phyloP scores from a whole-genome alignment of 345 rosid species.

The Corchorus olitorius region DNA sequence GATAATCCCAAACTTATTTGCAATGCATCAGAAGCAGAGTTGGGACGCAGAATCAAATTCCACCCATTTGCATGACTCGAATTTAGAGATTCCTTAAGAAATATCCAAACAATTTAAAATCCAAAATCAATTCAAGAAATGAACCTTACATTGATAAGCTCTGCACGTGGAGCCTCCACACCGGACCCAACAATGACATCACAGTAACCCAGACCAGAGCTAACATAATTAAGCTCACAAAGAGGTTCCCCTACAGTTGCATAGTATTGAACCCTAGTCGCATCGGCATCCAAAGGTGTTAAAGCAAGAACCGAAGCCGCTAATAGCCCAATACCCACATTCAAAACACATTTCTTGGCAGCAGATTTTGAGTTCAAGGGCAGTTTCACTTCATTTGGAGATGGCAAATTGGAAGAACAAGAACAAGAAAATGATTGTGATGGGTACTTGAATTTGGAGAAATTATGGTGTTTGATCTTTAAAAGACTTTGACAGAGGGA shows the following conservation, averaged over 20 bases:
- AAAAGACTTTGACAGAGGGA: too few species aligned
- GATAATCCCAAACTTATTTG: background rate
- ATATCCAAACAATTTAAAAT: background rate
- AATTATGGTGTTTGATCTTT: too few species aligned
- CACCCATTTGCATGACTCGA: background rate
- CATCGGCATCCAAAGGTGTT: constrained; percentile 77
- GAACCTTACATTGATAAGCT: constrained; percentile 72
- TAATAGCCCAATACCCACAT: constrained; percentile 65
- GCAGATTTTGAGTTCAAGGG: constrained; percentile 23
- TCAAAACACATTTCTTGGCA: constrained; percentile 37
- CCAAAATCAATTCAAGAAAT: background rate
- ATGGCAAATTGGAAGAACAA: constrained; percentile 20
- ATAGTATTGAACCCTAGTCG: constrained; percentile 83
- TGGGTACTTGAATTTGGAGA: constrained; percentile 20
- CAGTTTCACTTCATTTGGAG: constrained; percentile 22
- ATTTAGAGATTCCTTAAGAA: background rate
- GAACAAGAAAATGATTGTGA: constrained; percentile 31
- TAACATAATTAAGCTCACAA: constrained; percentile 66
- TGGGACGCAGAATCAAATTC: background rate
- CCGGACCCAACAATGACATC: constrained; percentile 72
- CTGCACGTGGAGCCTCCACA: constrained; percentile 68
- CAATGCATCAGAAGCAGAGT: background rate
- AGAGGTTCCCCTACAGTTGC: constrained; percentile 85
- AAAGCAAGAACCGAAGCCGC: constrained; percentile 67
- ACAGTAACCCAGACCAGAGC: constrained; percentile 88